Percentiles rank a stretch among this genome's conserved stretches.
These are phyloP conservation scores for Clathrospora elynae DNA, from an alignment of 2,329 filamentous ascomycete genomes.

Conservation along the genomic window DNA sequence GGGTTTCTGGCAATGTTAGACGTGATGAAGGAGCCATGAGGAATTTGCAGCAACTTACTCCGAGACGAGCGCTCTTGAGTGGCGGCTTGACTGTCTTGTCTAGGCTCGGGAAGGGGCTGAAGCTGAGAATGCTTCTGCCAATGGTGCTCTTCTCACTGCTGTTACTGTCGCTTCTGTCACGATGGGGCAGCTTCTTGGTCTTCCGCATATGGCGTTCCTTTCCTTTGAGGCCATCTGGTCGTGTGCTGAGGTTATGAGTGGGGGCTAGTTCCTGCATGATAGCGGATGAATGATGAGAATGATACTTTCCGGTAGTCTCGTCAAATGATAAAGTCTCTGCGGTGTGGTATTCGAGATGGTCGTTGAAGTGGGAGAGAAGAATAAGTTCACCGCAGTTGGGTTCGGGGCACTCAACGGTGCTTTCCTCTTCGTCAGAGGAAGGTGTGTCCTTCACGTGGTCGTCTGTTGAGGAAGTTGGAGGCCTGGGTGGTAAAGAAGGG, in stretches of 20 bases:
- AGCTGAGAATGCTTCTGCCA: slow-evolving; percentile 42
- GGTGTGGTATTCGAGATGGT: slow-evolving; percentile 54
- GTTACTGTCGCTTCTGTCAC: slow-evolving; percentile 33
- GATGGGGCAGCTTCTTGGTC: slow-evolving; percentile 29
- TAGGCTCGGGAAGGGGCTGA: slow-evolving; percentile 39
- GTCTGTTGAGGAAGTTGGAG: slow-evolving; percentile 25
- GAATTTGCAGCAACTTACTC: slow-evolving; percentile 31
- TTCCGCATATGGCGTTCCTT: slow-evolving; percentile 26
- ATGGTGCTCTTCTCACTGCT: slow-evolving; percentile 45
- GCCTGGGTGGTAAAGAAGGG: slow-evolving; percentile 25
- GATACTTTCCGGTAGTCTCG: slow-evolving; percentile 42
- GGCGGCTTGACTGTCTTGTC: slow-evolving; percentile 40
- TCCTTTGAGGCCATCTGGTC: slow-evolving; percentile 23
- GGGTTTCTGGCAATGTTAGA: slow-evolving; percentile 43
- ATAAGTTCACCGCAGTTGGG: slow-evolving; percentile 52
- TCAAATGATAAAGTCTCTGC: slow-evolving; percentile 48
- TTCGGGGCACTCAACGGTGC: slow-evolving; percentile 49
- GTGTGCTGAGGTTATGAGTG: slow-evolving; percentile 25
- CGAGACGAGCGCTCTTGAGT: slow-evolving; percentile 39
- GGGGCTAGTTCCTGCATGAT: slow-evolving; percentile 36
- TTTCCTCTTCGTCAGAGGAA: slow-evolving; percentile 40
- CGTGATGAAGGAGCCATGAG: too few species aligned
- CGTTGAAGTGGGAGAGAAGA: slow-evolving; percentile 50
- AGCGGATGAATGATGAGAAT: slow-evolving; percentile 38
- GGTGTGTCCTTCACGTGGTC: slow-evolving; percentile 27